A percentile compares a stretch with the other conserved stretches of the same genome.
These are phyloP conservation scores for Parathielavia appendiculata DNA, from an alignment of 495 filamentous ascomycete genomes.

Conservation along the genomic window DNA sequence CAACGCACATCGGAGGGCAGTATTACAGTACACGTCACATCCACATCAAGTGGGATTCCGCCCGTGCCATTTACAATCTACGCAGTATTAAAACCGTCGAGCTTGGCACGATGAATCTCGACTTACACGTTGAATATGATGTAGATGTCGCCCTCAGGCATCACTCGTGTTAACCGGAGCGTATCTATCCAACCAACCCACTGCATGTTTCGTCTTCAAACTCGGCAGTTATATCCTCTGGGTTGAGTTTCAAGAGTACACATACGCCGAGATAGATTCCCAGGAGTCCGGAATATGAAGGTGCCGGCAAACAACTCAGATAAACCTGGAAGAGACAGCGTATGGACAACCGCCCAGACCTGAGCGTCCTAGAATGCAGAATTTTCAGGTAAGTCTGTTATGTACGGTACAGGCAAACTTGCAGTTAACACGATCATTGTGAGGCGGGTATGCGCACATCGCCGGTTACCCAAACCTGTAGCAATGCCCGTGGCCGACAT, in stretches of 20 bases:
- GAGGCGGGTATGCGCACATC: too few species aligned
- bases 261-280: not conserved
- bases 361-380: not conserved
- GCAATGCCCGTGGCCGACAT: not conserved
- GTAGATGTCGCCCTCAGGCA: too few species aligned
- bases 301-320: too few species aligned
- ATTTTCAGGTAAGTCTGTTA: too few species aligned
- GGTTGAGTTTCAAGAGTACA: not conserved
- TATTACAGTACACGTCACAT: not conserved
- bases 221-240: not conserved
- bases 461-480: conserved; percentile 1
- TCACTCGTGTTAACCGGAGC: too few species aligned
- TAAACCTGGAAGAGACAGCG: not conserved
- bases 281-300: too few species aligned
- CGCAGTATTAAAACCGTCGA: too few species aligned
- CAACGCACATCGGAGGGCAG: not conserved
- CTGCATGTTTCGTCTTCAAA: conserved; percentile 2
- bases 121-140: too few species aligned
- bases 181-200: not conserved
- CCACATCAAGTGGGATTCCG: too few species aligned
- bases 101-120: too few species aligned
- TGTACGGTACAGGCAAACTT: not conserved
- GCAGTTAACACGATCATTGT: not conserved
- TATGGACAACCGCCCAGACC: too few species aligned
- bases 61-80: too few species aligned